Evolutionary conservation across 2,329 filamentous ascomycete species (phyloP).

Genomic region (Clonostachys chloroleuca): DNA sequence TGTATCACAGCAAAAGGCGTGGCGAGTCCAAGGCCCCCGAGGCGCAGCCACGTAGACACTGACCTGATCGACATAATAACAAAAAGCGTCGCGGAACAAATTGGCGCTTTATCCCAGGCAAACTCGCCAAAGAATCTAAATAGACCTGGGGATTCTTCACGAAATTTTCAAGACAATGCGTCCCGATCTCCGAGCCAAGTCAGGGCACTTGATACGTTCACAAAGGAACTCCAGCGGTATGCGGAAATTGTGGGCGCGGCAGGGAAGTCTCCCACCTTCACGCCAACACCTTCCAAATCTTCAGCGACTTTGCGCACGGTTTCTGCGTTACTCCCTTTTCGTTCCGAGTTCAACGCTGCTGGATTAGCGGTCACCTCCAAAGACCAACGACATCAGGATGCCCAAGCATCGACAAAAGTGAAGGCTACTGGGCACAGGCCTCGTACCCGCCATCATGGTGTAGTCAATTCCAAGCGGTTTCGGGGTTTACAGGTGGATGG

Average conservation of each 20-base stretch:
- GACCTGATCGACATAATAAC: constrained; percentile 37
- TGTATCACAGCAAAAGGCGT: too few relatives aligned
- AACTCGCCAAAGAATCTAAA: background rate
- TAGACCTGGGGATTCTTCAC: background rate
- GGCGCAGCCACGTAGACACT: constrained; percentile 22
- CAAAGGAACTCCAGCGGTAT: constrained; percentile 19
- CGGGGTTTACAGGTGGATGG: constrained; percentile 21
- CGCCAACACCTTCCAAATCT: constrained; percentile 32
- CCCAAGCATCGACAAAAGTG: constrained; percentile 1
- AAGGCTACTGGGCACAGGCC: background rate
- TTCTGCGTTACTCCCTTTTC: constrained; percentile 47
- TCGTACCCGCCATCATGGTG: background rate
- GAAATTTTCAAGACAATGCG: constrained; percentile 3
- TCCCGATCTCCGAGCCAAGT: constrained; percentile 38
- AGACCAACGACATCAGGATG: constrained; percentile 28
- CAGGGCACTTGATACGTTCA: constrained; percentile 30
- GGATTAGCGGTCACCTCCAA: constrained; percentile 52
- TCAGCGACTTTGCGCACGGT: constrained; percentile 44
- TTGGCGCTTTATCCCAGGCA: constrained; percentile 4
- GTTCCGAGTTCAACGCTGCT: constrained; percentile 45
- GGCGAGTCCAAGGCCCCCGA: background rate
- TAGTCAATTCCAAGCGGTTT: background rate
- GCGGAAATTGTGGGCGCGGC: constrained; percentile 25
- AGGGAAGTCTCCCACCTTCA: constrained; percentile 29
- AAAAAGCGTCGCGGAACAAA: constrained; percentile 38